A percentile compares a stretch with the other conserved stretches of the same genome.
Evolutionary conservation across 331 rosid species (phyloP).

Genomic region (Rosa hybrid): DNA sequence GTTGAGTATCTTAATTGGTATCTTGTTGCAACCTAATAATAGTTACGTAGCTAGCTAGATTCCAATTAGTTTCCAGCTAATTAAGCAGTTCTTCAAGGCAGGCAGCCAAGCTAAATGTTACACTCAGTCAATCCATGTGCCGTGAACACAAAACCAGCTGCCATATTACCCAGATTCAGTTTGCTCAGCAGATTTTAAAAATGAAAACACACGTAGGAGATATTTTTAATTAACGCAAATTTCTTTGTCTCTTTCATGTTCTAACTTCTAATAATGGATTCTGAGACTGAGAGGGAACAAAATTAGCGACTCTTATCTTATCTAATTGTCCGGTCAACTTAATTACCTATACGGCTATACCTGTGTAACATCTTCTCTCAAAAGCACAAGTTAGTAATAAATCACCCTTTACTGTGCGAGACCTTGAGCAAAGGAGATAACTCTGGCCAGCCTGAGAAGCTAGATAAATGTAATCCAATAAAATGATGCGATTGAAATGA

Average conservation of each 20-base stretch:
- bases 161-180: conserved; percentile 1
- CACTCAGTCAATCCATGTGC: background rate
- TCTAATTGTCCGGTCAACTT: background rate
- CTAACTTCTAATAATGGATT: background rate
- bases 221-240: background rate
- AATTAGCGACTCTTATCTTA: too few species aligned
- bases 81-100: background rate
- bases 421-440: background rate
- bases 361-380: too few species aligned
- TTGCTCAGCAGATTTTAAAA: background rate
- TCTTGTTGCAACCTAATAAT: background rate
- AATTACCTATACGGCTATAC: background rate
- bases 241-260: background rate
- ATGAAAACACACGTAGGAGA: background rate
- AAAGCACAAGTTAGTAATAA: too few species aligned
- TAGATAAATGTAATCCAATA: too few species aligned
- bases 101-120: background rate
- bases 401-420: background rate
- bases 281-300: too few species aligned
- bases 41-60: background rate
- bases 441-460: background rate
- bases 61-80: conserved; percentile 2
- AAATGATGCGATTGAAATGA: background rate
- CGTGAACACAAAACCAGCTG: background rate
- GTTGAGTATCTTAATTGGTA: background rate